Evolutionary conservation across 176 grass and related monocot species (phyloP).

Genomic region (Triticum turgidum): DNA sequence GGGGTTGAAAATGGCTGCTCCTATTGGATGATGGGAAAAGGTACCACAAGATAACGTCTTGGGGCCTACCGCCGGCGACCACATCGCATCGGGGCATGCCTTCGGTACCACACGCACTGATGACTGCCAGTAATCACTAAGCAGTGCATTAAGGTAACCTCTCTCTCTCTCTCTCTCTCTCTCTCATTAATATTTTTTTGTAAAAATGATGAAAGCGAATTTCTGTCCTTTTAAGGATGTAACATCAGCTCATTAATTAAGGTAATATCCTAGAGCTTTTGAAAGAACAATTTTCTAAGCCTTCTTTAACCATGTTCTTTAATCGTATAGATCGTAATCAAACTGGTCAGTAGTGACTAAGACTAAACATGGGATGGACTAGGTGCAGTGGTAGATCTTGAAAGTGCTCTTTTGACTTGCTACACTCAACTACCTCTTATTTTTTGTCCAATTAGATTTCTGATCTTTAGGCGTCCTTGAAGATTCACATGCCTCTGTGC

Average conservation of each 20-base stretch:
- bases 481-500: not conserved
- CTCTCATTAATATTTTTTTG: not conserved
- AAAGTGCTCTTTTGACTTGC: not conserved
- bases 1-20: not conserved
- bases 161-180: not conserved
- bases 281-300: not conserved
- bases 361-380: not conserved
- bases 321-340: not conserved
- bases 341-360: not conserved
- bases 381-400: not conserved
- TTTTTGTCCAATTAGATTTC: not conserved
- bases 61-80: not conserved
- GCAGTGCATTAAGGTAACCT: not conserved
- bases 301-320: not conserved
- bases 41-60: not conserved
- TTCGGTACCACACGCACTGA: not conserved
- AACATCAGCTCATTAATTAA: too few species aligned
- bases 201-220: not conserved
- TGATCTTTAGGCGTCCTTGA: not conserved
- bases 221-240: not conserved
- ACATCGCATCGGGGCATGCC: not conserved
- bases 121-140: not conserved
- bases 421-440: not conserved
- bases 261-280: not conserved
- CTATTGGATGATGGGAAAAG: conserved; percentile 23